phyloP scores from a whole-genome alignment of 345 rosid genomes.

The Kernera saxatilis region DNA sequence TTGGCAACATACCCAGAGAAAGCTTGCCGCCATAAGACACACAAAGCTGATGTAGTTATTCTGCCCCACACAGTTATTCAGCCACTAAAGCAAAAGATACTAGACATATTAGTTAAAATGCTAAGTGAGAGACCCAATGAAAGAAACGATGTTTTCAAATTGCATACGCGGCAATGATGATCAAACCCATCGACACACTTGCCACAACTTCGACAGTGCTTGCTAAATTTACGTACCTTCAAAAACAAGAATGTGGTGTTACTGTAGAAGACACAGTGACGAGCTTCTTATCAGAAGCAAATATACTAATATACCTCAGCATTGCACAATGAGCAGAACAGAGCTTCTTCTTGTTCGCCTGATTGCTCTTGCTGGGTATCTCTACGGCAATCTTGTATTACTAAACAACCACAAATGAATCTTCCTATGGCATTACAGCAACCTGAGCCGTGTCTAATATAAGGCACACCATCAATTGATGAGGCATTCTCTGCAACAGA shows the following conservation, averaged over 20 bases:
- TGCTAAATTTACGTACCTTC: conserved; percentile 88
- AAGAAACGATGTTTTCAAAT: background rate
- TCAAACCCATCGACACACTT: conserved; percentile 97
- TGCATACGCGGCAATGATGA: conserved; percentile 91
- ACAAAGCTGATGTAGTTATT: conserved; percentile 84
- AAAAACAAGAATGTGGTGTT: background rate
- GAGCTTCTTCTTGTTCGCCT: conserved; percentile 58
- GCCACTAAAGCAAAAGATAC: conserved; percentile 59
- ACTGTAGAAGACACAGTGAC: background rate
- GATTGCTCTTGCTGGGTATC: conserved; percentile 46
- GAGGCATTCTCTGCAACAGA: conserved; percentile 42
- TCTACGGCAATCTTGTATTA: conserved; percentile 62
- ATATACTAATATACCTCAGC: conserved; percentile 52
- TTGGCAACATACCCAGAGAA: conserved; percentile 66
- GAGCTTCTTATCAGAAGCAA: background rate
- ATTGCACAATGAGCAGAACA: conserved; percentile 90
- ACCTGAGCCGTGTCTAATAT: conserved; percentile 38
- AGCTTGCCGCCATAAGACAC: conserved; percentile 83
- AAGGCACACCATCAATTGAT: conserved; percentile 43
- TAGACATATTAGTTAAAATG: background rate
- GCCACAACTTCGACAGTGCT: conserved; percentile 94
- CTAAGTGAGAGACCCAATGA: background rate
- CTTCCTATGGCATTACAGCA: conserved; percentile 45
- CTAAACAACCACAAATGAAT: conserved; percentile 60
- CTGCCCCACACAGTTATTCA: conserved; percentile 92